A percentile compares a stretch with the other conserved stretches of the same genome.
Evolutionary conservation across 768 basidiomycete species (phyloP).

Genomic region (Boletus sensibilis): DNA sequence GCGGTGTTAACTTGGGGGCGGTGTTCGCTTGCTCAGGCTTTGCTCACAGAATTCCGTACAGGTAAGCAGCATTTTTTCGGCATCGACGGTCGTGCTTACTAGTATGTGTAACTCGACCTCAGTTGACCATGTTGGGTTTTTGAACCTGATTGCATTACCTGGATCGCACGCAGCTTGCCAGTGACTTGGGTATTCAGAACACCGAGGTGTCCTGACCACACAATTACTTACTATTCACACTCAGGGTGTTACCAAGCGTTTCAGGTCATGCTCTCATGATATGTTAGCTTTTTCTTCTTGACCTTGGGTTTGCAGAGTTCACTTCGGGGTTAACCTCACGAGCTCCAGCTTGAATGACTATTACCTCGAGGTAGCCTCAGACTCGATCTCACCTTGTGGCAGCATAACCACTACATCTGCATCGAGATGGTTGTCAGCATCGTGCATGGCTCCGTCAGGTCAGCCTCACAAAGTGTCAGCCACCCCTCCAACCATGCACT

Average conservation of each 20-base stretch:
- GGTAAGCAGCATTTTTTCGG: not conserved
- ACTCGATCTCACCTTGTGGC: not conserved
- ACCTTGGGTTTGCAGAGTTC: too few relatives aligned
- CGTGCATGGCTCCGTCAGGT: not conserved
- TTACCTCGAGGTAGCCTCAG: not conserved
- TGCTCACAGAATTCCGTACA: not conserved
- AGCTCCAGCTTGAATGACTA: not conserved
- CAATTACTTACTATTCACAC: not conserved
- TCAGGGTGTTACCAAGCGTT: not conserved
- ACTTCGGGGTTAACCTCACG: too few relatives aligned
- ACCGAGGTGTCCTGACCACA: too few relatives aligned
- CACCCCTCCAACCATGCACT: not conserved
- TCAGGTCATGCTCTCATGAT: not conserved
- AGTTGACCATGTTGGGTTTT: not conserved
- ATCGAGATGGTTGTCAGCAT: not conserved
- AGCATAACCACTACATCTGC: not conserved
- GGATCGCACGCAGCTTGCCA: not conserved
- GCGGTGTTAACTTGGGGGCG: too few relatives aligned
- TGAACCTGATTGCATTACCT: not conserved
- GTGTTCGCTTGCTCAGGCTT: too few relatives aligned
- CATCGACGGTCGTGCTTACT: too few relatives aligned
- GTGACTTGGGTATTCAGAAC: not conserved
- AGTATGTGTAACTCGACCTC: not conserved
- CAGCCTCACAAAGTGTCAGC: constrained; percentile 22
- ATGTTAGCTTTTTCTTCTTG: not conserved